These are phyloP conservation scores for Ceratopteris richardii DNA, from an alignment of 75 land plant genomes.

Conservation along the genomic window DNA sequence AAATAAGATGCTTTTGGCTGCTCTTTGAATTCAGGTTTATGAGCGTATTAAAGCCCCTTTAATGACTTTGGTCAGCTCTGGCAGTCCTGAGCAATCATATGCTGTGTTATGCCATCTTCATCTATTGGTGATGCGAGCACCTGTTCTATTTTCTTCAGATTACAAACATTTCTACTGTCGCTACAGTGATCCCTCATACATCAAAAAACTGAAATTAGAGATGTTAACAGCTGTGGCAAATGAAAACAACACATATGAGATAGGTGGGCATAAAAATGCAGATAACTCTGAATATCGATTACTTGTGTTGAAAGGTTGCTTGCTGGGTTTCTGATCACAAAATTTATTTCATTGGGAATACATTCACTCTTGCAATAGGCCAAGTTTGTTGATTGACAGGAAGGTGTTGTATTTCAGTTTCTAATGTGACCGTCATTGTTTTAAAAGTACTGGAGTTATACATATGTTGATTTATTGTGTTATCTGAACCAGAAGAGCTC, in stretches of 20 bases:
- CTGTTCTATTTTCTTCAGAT: constrained; percentile 82
- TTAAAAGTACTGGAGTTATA: too few relatives aligned
- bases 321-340: too few relatives aligned
- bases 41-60: constrained; percentile 97
- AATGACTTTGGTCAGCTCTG: constrained; percentile 84
- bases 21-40: constrained; percentile 52
- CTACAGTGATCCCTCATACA: constrained; percentile 95
- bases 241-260: constrained; percentile 96
- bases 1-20: too few relatives aligned
- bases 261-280: constrained; percentile 34
- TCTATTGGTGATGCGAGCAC: constrained; percentile 93
- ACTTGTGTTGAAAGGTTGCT: neutral
- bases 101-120: constrained; percentile 95
- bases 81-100: constrained; percentile 91
- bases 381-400: too few relatives aligned
- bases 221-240: constrained; percentile 99
- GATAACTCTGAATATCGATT: neutral
- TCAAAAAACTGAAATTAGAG: constrained; percentile 94
- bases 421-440: too few relatives aligned
- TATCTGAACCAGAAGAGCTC: too few relatives aligned
- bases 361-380: too few relatives aligned
- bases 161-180: constrained; percentile 99
- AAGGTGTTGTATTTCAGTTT: too few relatives aligned
- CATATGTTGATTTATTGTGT: too few relatives aligned
- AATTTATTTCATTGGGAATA: too few relatives aligned